These are phyloP conservation scores for Metarhizium sp. DNA, from an alignment of 2,329 filamentous ascomycete species.

Conservation along the genomic window DNA sequence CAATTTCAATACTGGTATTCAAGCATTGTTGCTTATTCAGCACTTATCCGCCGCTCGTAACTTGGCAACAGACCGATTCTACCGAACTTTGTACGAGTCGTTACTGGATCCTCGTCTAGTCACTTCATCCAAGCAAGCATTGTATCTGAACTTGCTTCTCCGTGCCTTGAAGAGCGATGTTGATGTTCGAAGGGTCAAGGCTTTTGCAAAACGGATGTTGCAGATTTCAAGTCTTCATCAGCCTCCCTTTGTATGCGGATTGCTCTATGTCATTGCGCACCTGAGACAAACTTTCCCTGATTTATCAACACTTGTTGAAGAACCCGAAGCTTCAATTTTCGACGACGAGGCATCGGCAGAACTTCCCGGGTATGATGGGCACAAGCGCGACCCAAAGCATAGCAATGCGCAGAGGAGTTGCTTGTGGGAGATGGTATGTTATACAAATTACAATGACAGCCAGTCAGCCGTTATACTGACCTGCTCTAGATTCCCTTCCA, in stretches of 20 bases:
- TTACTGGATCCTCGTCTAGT: slow-evolving; percentile 81
- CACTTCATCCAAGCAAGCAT: slow-evolving; percentile 85
- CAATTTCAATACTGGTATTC: slow-evolving; percentile 97
- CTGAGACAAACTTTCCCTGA: slow-evolving; percentile 72
- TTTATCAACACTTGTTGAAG: slow-evolving; percentile 66
- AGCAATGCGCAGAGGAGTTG: slow-evolving; percentile 90
- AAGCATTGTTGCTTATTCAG: slow-evolving; percentile 90
- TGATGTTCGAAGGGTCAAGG: slow-evolving; percentile 87
- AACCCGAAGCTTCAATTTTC: slow-evolving; percentile 59
- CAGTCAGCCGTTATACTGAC: not conserved
- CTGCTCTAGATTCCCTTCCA: slow-evolving; percentile 23
- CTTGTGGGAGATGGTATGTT: slow-evolving; percentile 76
- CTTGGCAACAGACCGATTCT: slow-evolving; percentile 81
- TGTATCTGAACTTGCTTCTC: slow-evolving; percentile 89
- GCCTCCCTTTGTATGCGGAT: slow-evolving; percentile 82
- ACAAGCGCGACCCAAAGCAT: slow-evolving; percentile 85
- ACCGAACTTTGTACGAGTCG: slow-evolving; percentile 91
- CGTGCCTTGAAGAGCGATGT: slow-evolving; percentile 81
- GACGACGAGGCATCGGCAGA: slow-evolving; percentile 53
- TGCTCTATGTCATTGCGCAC: slow-evolving; percentile 83
- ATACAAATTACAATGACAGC: not conserved
- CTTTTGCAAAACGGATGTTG: slow-evolving; percentile 87
- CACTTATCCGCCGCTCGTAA: slow-evolving; percentile 78
- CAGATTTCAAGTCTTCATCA: slow-evolving; percentile 85
- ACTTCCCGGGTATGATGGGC: slow-evolving; percentile 61